A percentile compares a stretch with the other conserved stretches of the same genome.
These are phyloP conservation scores for Echium plantagineum DNA, from an alignment of 257 asterid species.

Conservation along the genomic window DNA sequence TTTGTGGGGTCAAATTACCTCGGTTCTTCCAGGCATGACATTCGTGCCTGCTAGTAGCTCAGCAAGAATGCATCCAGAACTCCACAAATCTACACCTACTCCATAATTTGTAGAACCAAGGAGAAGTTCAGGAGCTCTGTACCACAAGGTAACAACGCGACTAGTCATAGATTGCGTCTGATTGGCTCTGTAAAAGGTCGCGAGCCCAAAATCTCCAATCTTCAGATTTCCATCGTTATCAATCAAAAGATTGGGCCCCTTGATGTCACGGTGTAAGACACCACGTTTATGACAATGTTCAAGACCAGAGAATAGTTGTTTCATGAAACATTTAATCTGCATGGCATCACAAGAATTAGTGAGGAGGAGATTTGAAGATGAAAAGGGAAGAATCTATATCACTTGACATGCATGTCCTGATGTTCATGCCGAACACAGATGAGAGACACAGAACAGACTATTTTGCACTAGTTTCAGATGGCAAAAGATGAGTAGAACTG, in stretches of 20 bases:
- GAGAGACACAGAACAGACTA: background rate
- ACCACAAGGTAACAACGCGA: conserved; percentile 95
- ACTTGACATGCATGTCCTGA: background rate
- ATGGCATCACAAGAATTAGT: conserved; percentile 11
- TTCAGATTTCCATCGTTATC: conserved; percentile 71
- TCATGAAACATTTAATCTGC: conserved; percentile 92
- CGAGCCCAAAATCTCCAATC: conserved; percentile 91
- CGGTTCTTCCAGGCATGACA: conserved; percentile 93
- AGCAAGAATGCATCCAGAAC: conserved; percentile 93
- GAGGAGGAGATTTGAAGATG: conserved; percentile 2
- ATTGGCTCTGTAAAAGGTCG: conserved; percentile 58
- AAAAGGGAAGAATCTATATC: background rate
- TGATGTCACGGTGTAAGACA: conserved; percentile 84
- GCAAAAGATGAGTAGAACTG: too few species aligned
- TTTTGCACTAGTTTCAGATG: too few species aligned
- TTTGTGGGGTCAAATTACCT: conserved; percentile 27
- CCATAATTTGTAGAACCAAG: conserved; percentile 92
- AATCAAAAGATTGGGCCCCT: conserved; percentile 82
- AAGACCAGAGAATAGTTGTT: conserved; percentile 74
- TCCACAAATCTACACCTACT: conserved; percentile 83
- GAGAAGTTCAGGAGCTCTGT: conserved; percentile 93
- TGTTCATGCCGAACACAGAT: background rate
- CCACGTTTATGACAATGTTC: conserved; percentile 89
- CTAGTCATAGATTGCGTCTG: conserved; percentile 74
- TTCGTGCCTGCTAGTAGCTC: conserved; percentile 80